Percentiles rank a stretch among this genome's conserved stretches.
Conservation (phyloP, 192 early-diverging fungal species). For the Coemansia sp. region DNA sequence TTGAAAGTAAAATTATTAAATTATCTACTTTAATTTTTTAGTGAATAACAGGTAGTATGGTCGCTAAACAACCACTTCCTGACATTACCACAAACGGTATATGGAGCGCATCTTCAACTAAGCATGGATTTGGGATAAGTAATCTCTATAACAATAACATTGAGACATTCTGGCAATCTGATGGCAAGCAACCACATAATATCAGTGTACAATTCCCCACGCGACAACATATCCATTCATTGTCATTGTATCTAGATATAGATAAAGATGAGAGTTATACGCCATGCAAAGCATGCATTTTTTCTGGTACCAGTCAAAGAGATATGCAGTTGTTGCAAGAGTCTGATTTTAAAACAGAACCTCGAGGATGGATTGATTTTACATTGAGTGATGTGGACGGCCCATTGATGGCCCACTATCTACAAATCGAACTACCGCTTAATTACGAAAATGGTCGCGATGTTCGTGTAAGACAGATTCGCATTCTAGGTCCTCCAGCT, state of each 20-base stretch:
- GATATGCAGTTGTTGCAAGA: conserved; percentile 33
- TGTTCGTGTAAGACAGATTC: conserved; percentile 34
- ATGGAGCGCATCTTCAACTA: conserved; percentile 41
- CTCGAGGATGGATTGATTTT: conserved; percentile 37
- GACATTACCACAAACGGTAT: conserved; percentile 6
- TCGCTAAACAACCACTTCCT: conserved; percentile 3
- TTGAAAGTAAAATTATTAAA: background rate
- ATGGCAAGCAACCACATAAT: conserved; percentile 46
- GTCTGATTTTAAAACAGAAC: conserved; percentile 18
- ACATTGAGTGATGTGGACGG: conserved; percentile 14
- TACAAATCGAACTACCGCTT: conserved; percentile 36
- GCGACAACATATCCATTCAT: conserved; percentile 26
- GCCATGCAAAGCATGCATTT: conserved; percentile 29
- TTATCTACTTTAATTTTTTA: background rate
- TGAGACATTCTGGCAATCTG: conserved; percentile 51
- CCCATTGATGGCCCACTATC: conserved; percentile 30
- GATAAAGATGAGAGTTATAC: conserved; percentile 53
- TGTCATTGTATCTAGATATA: conserved; percentile 33
- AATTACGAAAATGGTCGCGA: conserved; percentile 51
- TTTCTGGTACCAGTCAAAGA: conserved; percentile 24
- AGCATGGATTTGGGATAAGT: conserved; percentile 28
- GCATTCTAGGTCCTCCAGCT: conserved; percentile 28
- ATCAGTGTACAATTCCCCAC: conserved; percentile 26
- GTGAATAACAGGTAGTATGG: background rate
- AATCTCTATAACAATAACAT: conserved; percentile 29